Evolutionary conservation across 805 yeast species (phyloP), one percentile per base, ranked within the genome.

Genomic region (Candida tallmaniae): DNA sequence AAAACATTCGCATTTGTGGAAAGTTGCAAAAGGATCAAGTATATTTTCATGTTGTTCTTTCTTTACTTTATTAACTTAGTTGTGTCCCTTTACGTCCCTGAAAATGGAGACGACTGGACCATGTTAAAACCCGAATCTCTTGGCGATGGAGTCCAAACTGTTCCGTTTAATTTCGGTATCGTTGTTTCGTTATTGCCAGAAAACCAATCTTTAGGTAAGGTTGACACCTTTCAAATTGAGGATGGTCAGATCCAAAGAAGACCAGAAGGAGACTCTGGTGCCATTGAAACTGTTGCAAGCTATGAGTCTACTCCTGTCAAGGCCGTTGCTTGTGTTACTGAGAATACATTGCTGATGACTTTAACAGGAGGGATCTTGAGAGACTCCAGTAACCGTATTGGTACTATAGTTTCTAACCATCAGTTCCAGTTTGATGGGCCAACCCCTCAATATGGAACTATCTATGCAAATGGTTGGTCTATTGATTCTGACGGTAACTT

Each of bases 361-460:
- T 48, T 65, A 19, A 35, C 47, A 9, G 58, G 57, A 23, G 57
- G 60, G 2, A 47, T 58, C 14, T 46, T 65, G 34, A 46, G 52
- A 19, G 68, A 63, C 40, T 38, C 55, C 12, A 50, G 45, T 16
- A 47, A 52, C 32, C 42, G 68, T 35, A 56, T 62, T 34, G 70
- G 68, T 4, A 52, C 62, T 14, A 62, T 65, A 34, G 70, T 64
- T 20, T 50, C 55, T 3, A 56, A 57, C 27, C 55, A 54, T 28
- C 68, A 64, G 40, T 62, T 64, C 40, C 70, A 61, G 38, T 64
- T 64, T 36, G 70, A 65, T 39, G 68, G 67, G 1, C 67, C 68
- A 6, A 49, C 58, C 7, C 68, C 68, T 12, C 68, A 62, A 39
- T 47, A 52, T 38, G 68, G 67, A 12, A 44, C 67, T 10, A 37